phyloP scores from a whole-genome alignment of 441 rosid species.

The Geranium incanum region DNA sequence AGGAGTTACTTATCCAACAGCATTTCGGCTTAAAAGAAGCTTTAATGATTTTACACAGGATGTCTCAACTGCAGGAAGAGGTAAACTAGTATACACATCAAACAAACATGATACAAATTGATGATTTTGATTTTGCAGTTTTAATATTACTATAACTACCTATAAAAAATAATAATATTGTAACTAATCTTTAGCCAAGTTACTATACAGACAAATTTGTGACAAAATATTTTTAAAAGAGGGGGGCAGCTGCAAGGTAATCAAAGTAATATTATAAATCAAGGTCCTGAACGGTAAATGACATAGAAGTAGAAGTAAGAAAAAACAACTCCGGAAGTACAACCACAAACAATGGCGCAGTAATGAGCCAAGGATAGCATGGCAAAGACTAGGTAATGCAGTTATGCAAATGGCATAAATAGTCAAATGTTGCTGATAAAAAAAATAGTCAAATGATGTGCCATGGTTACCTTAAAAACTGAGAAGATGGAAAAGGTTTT shows the following conservation, averaged over 20 bases:
- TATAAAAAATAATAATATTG: too few relatives aligned
- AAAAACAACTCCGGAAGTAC: not conserved
- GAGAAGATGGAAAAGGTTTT: constrained; percentile 51
- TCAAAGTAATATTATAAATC: not conserved
- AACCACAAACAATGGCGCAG: not conserved
- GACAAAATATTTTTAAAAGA: not conserved
- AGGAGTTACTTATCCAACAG: not conserved
- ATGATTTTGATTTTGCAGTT: not conserved
- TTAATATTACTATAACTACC: too few relatives aligned
- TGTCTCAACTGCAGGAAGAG: not conserved
- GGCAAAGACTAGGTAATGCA: not conserved
- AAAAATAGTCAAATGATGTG: too few relatives aligned
- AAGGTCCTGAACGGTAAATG: not conserved
- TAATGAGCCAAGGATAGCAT: not conserved
- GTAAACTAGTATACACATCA: not conserved
- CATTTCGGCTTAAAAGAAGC: not conserved
- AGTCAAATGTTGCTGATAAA: not conserved
- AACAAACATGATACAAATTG: not conserved
- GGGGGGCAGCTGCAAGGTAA: not conserved
- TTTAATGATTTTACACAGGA: too few relatives aligned
- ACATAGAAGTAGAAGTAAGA: not conserved
- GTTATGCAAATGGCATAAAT: not conserved
- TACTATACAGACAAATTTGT: not conserved
- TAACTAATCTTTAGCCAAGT: not conserved
- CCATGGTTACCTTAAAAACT: constrained; percentile 24